A percentile compares a stretch with the other conserved stretches of the same genome.
Evolutionary conservation across 1,139 yeast genomes (phyloP).

Genomic region (Kodamaea sp.): DNA sequence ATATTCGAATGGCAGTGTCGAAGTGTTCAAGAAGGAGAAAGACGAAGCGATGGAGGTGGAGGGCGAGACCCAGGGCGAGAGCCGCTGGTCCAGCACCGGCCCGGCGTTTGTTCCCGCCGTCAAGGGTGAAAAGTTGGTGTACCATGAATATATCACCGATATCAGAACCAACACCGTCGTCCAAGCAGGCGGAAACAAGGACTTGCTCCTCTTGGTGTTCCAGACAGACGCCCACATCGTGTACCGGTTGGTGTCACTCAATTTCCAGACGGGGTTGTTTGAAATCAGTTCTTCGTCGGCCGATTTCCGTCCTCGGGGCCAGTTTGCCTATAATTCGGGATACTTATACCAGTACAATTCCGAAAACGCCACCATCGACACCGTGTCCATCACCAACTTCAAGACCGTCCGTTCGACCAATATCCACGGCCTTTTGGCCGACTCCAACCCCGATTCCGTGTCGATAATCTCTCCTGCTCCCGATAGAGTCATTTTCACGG

Average conservation of each 20-base stretch:
- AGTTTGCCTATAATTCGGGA: constrained; percentile 30
- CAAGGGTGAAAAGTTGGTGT: constrained; percentile 16
- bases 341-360: constrained; percentile 27
- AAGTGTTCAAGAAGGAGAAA: constrained; percentile 24
- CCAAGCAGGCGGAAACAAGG: constrained; percentile 18
- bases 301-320: too few relatives aligned
- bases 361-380: constrained; percentile 17
- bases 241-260: constrained; percentile 27
- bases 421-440: constrained; percentile 21
- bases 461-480: constrained; percentile 41
- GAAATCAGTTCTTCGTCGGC: constrained; percentile 18
- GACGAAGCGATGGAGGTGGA: constrained; percentile 12
- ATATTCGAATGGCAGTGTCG: constrained; percentile 45
- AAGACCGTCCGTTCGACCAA: constrained; percentile 21
- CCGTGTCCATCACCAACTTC: constrained; percentile 26
- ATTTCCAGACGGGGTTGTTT: constrained; percentile 18
- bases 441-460: constrained; percentile 12
- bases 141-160: constrained; percentile 24
- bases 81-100: constrained; percentile 2
- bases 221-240: constrained; percentile 14
- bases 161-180: constrained; percentile 11
- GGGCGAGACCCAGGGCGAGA: constrained; percentile 5
- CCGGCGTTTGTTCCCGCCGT: not conserved
- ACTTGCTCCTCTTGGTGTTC: constrained; percentile 27
- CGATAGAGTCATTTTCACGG: constrained; percentile 47